Base-by-base conservation (phyloP, 768 basidiomycete species). In the Peribolospora kevripleyi region DNA sequence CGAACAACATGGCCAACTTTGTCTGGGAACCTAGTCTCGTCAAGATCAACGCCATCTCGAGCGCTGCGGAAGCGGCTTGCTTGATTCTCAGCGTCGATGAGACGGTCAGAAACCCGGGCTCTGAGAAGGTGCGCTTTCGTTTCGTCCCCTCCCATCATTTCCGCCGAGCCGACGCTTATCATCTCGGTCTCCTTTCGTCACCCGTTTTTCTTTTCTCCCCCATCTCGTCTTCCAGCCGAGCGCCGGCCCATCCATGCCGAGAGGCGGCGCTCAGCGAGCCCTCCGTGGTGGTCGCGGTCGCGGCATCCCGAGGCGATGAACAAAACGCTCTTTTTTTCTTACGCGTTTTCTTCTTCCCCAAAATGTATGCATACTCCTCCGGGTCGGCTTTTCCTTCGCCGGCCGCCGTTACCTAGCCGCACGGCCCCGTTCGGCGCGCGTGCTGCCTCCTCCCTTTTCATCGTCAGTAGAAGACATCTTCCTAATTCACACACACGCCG, bases 1-100 rank as follows among this genome's bases (percentile, higher is more conserved):
- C 85, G 54, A 79, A 98, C 69, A 98, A 97, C 69, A 80, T 97
- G 80, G 85, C 86, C 53, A 82, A 84, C 48, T 98, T 97, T 64
- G 91, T 98, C 6, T 97, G 93, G 91, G 93, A 97, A 66, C 91
- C 93, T 11, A 82, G 82, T 59, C 72, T 97, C 57, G 84, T 97
- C 63, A 98, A 97, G 71, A 70, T 79, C 49, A 98, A 98, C 64
- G 93, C 93, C 36, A 80, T 98, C 64, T 81, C 79, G 67, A 91
- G 90, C 64, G 93, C 93, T 5, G 75, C 84, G 7, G 93, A 98
- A 69, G 93, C 93, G 7, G 91, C 93, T 8, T 95, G 84, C 68
- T 68, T 98, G 66, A 86, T 97, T 61, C 70, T 98, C 37, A 88
- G 84, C 60, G 84, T 98, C 3, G 93, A 98, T 64, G 93, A 98